Evolutionary conservation across 441 rosid genomes (phyloP).

Genomic region (Erodium trifolium): DNA sequence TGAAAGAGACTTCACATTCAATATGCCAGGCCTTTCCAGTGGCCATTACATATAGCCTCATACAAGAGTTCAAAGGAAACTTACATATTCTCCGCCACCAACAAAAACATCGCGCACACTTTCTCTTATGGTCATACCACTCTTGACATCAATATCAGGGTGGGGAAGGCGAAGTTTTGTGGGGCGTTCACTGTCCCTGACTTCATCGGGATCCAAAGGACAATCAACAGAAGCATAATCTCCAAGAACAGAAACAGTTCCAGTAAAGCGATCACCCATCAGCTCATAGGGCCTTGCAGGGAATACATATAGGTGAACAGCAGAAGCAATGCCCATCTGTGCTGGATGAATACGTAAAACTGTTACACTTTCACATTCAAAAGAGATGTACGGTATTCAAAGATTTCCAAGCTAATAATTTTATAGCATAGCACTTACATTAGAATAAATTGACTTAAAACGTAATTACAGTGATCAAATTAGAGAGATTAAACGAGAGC

Average conservation of each 20-base stretch:
- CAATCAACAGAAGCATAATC: conserved; percentile 93
- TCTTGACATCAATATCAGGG: conserved; percentile 58
- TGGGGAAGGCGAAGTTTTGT: conserved; percentile 92
- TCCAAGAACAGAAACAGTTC: conserved; percentile 85
- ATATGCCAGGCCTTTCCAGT: too few relatives aligned
- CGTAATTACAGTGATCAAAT: neutral
- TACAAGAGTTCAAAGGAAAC: conserved; percentile 24
- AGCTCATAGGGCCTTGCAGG: conserved; percentile 88
- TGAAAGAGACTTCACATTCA: too few relatives aligned
- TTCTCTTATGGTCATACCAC: conserved; percentile 90
- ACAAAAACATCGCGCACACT: conserved; percentile 89
- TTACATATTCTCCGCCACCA: conserved; percentile 91
- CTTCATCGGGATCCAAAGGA: conserved; percentile 93
- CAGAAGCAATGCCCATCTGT: conserved; percentile 99
- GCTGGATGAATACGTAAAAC: conserved; percentile 47
- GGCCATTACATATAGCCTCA: too few relatives aligned
- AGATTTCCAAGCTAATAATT: neutral
- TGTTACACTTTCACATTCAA: conserved; percentile 1
- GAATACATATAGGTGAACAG: conserved; percentile 91
- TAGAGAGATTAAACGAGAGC: neutral
- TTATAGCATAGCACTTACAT: neutral
- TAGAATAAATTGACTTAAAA: neutral
- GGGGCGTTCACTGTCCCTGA: conserved; percentile 94
- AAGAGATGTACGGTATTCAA: neutral
- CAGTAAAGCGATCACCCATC: conserved; percentile 78